phyloP scores from a whole-genome alignment of 768 basidiomycete genomes.

The Xerocomellus chrysenteron region DNA sequence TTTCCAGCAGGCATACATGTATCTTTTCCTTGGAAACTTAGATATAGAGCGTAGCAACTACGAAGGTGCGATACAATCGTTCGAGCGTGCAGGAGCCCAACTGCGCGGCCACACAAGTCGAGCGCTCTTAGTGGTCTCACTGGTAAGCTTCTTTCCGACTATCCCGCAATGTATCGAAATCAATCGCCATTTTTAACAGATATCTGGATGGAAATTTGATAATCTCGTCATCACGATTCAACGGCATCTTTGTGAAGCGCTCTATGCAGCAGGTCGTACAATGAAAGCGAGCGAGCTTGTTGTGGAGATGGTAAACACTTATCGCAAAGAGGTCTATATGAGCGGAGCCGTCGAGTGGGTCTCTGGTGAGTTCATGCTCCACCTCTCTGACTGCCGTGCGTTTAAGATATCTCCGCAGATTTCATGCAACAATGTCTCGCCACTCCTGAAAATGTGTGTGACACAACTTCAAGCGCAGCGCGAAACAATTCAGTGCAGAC shows the following conservation, averaged over 20 bases:
- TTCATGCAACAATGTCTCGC: not conserved
- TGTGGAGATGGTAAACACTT: not conserved
- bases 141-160: not conserved
- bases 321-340: not conserved
- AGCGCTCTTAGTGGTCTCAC: not conserved
- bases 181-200: not conserved
- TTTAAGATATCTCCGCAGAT: not conserved
- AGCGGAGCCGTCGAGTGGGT: not conserved
- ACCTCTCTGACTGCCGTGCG: not conserved
- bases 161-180: not conserved
- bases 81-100: not conserved
- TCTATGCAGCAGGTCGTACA: not conserved
- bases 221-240: not conserved
- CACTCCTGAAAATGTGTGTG: not conserved
- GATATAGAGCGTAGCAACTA: not conserved
- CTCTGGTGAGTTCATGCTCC: not conserved
- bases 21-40: constrained; percentile 3
- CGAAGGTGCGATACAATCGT: not conserved
- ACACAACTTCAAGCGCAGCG: too few species aligned
- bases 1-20: constrained; percentile 7
- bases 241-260: not conserved
- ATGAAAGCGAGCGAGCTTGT: not conserved
- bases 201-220: constrained; percentile 6
- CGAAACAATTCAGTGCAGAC: too few species aligned
- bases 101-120: too few species aligned